phyloP scores from a whole-genome alignment of 495 filamentous ascomycete genomes.

The Neurospora intermedia region DNA sequence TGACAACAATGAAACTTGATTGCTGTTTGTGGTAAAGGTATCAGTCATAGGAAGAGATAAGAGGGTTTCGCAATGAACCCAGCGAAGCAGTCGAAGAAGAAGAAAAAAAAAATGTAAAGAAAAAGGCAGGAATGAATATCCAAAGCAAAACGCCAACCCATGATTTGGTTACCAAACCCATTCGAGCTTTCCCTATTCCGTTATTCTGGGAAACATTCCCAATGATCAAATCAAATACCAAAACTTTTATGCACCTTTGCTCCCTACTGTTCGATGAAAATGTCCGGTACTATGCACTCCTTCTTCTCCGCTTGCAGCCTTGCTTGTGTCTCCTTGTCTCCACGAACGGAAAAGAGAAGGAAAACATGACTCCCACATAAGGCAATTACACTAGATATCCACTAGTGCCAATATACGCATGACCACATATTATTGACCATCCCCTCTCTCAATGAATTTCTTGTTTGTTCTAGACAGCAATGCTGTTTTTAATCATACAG shows the following conservation, averaged over 20 bases:
- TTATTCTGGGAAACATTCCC: background rate
- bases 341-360: background rate
- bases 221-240: background rate
- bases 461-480: conserved; percentile 1
- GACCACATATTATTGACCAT: background rate
- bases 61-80: background rate
- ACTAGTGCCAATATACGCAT: background rate
- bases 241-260: background rate
- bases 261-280: background rate
- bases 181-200: background rate
- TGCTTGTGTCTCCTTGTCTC: background rate
- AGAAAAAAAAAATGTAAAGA: background rate
- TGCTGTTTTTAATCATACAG: conserved; percentile 24
- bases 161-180: background rate
- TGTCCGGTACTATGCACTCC: background rate
- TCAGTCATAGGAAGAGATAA: background rate
- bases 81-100: background rate
- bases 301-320: background rate
- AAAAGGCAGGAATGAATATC: background rate
- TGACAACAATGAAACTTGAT: background rate
- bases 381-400: background rate
- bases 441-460: conserved; percentile 1
- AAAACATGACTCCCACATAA: background rate
- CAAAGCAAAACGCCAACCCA: background rate
- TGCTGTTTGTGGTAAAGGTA: background rate